Base-by-base conservation (phyloP, 306 rosid genomes). In the Prunus salicina region DNA sequence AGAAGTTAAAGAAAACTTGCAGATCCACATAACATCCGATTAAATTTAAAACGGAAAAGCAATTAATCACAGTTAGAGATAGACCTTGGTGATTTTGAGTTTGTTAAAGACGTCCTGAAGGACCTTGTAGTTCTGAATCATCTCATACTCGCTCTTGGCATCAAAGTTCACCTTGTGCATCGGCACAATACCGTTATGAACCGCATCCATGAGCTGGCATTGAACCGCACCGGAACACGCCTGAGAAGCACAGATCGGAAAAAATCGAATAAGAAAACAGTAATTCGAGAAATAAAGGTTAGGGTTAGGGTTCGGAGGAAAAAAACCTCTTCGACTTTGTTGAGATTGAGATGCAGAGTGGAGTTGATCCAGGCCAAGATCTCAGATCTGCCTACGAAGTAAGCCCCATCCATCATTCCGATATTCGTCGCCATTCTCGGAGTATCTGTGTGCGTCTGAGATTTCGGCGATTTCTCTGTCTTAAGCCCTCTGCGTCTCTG, bases 141-240 rank as follows among this genome's bases (percentile, higher is more conserved):
- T 96, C 76, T 96, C 98, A 66, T 96, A 96, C 86, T 96, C 99
- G 41, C 19, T 91, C 82, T 92, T 96, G 8, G 99, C 98, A 14
- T 96, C 99, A 45, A 92, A 96, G 72, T 96, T 96, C 76, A 92
- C 99, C 87, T 96, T 96, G 85, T 96, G 96, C 97, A 96, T 96
- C 4, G 97, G 97, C 52, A 96, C 99, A 22, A 88, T 87, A 73
- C 99, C 97, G 0, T 96, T 96, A 81, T 95, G 96, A 74, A 77
- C 93, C 47, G 91, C 92, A 60, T 95, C 99, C 86, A 95, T 84
- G 25, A 95, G 90, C 82, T 95, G 99, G 75, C 97, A 95, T 22
- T 95, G 97, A 57, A 95, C 97, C 45, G 98, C 98, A 24, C 99
- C 98, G 0, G 97, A 87, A 76, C 93, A 90, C 3, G 97, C 98